Base-by-base conservation (phyloP, 2,329 filamentous ascomycete species). In the Ophiosphaerella herpotricha region DNA sequence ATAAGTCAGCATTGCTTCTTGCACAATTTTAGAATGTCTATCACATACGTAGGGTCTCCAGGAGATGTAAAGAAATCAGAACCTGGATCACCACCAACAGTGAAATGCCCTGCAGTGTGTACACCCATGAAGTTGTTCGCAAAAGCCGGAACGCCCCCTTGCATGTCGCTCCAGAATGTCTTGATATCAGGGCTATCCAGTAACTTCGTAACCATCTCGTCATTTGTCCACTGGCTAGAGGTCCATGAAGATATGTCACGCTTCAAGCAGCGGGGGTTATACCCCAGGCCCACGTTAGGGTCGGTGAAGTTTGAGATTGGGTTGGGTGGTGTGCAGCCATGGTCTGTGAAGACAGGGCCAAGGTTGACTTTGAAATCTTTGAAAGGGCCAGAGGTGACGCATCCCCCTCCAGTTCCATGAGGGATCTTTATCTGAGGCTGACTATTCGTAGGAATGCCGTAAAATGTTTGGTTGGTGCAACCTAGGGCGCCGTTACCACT, bases 331-430 rank as follows among this genome's bases (percentile, higher is more conserved):
- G 52, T 57, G 45, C 64, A 67, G 24, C 49, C 50, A 4, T 71
- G 63, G 14, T 67, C 72, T n/a, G 73, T 68, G 5, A 68, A 65
- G 39, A 82, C 74, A 0, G 82, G 82, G 0, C 81, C 81, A 0
- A 79, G 69, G 40, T 75, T 75, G 21, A 78, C 72, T 5, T 58
- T 45, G 61, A 64, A 70, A 49, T 81, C 73, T 54, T 72, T 75
- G 68, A 83, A 82, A 0, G 80, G 81, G 0, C 81, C 81, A 1
- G 70, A 74, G 8, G 64, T 68, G 5, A 85, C 73, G 57, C 81
- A 84, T 2, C 82, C 82, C 36, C 82, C 82, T 18, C 82, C 82
- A 0, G 74, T 72, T 16, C 80, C 82, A 1, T 77, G 75, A 1
- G 77, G 80, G 16, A 79, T 67, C 36, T 61, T 68, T 48, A 76